Conservation (phyloP, 768 basidiomycete species). For the Glaciozyma antarctica region DNA sequence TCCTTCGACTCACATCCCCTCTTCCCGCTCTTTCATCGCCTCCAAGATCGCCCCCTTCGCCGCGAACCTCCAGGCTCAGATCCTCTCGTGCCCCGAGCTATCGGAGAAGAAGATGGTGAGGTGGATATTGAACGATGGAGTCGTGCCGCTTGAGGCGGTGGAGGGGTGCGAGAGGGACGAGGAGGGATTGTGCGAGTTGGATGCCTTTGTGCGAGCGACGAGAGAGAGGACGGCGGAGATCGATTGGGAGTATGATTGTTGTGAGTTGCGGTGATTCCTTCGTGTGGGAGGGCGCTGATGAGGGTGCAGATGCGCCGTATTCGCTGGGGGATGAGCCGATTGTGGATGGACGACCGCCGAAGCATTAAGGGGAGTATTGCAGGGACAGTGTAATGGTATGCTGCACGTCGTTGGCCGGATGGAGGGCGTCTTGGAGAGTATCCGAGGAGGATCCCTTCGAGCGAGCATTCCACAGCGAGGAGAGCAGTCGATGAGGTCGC, state of each 20-base stretch:
- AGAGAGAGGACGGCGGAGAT: conserved; percentile 55
- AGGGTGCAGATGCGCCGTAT: conserved; percentile 10
- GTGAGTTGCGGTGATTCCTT: conserved; percentile 6
- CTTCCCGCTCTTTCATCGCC: conserved; percentile 53
- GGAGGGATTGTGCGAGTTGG: conserved; percentile 68
- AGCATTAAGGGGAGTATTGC: too few relatives aligned
- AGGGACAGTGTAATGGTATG: too few relatives aligned
- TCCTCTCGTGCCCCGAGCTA: conserved; percentile 49
- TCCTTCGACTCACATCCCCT: conserved; percentile 39
- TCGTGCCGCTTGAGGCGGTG: conserved; percentile 67
- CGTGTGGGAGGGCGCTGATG: not conserved
- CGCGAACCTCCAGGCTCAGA: conserved; percentile 59
- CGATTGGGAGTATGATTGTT: conserved; percentile 67
- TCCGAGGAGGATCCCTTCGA: too few relatives aligned
- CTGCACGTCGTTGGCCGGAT: too few relatives aligned
- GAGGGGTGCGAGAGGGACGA: conserved; percentile 60
- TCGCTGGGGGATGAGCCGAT: not conserved
- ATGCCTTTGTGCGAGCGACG: conserved; percentile 61
- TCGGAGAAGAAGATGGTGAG: conserved; percentile 54
- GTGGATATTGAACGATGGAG: conserved; percentile 78
- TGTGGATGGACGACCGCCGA: conserved; percentile 9
- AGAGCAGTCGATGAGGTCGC: too few relatives aligned
- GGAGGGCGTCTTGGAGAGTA: too few relatives aligned
- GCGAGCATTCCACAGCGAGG: too few relatives aligned
- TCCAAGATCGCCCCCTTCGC: conserved; percentile 77